Conservation (phyloP, 345 rosid species). For the Hevea brasiliensis region DNA sequence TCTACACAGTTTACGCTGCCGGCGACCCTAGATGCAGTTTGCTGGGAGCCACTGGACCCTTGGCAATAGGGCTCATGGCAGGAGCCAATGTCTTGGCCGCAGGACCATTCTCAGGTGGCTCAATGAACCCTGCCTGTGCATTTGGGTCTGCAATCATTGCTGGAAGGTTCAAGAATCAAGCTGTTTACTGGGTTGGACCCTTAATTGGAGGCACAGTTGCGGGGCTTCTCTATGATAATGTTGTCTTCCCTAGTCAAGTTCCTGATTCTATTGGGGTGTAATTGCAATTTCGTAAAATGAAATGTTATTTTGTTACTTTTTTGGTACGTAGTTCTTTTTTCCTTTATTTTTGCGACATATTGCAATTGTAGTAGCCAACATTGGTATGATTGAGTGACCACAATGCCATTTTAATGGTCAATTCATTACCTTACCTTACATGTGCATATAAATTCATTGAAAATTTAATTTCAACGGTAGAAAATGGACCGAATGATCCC, state of each 20-base stretch:
- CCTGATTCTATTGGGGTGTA: constrained; percentile 40
- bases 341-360: too few relatives aligned
- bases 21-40: constrained; percentile 52
- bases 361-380: too few relatives aligned
- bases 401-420: too few relatives aligned
- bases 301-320: too few relatives aligned
- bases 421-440: too few relatives aligned
- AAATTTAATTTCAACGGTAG: too few relatives aligned
- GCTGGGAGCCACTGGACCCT: constrained; percentile 46
- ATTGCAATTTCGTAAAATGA: background rate
- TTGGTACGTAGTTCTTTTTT: background rate
- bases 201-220: constrained; percentile 71
- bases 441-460: too few relatives aligned
- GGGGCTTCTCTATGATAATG: constrained; percentile 67
- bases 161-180: constrained; percentile 80
- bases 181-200: constrained; percentile 93
- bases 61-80: constrained; percentile 61
- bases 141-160: constrained; percentile 73
- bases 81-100: constrained; percentile 75
- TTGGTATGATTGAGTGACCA: too few relatives aligned
- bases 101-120: constrained; percentile 87
- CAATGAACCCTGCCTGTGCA: constrained; percentile 86
- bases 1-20: constrained; percentile 66
- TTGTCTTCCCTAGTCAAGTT: constrained; percentile 41
- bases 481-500: too few relatives aligned